A percentile compares a stretch with the other conserved stretches of the same genome.
phyloP scores from a whole-genome alignment of 441 rosid genomes.

The Corymbia calophylla region DNA sequence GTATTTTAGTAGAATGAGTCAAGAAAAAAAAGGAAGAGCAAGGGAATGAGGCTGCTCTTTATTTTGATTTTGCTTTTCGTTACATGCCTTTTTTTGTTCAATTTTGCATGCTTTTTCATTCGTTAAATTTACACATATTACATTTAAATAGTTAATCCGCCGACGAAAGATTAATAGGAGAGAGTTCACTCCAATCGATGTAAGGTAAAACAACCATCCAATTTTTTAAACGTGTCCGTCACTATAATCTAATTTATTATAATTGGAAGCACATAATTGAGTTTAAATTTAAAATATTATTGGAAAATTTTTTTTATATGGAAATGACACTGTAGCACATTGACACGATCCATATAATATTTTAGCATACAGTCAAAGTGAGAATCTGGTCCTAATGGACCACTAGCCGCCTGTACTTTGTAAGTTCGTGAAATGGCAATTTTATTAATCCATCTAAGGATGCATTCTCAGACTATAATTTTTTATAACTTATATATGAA shows the following conservation, averaged over 20 bases:
- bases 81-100: background rate
- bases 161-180: background rate
- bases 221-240: background rate
- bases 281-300: background rate
- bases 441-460: background rate
- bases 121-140: background rate
- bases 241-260: background rate
- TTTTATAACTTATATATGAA: background rate
- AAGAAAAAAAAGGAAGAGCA: background rate
- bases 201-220: accelerated
- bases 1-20: background rate
- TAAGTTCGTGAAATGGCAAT: background rate
- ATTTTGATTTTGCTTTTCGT: background rate
- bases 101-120: background rate
- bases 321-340: background rate
- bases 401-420: background rate
- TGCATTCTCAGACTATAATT: background rate
- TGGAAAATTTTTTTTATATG: background rate
- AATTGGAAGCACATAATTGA: accelerated
- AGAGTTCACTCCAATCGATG: background rate
- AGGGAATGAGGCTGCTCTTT: background rate
- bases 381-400: background rate
- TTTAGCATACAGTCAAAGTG: background rate
- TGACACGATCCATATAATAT: background rate
- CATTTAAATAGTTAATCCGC: background rate